phyloP scores from a whole-genome alignment of 768 basidiomycete species.

The Agaricus subrufescens region DNA sequence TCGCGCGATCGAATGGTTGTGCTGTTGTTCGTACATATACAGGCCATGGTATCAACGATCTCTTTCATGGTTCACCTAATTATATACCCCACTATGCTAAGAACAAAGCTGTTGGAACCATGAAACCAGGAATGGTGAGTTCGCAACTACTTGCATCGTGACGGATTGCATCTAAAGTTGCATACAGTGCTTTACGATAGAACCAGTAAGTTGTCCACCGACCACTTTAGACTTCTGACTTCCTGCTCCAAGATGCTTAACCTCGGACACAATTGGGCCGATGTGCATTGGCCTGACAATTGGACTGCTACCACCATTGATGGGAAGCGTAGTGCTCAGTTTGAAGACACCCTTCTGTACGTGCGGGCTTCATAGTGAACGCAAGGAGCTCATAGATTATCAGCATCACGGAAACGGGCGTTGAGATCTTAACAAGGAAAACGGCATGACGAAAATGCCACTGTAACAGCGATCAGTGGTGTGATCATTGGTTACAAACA shows the following conservation, averaged over 20 bases:
- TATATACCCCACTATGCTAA: slow-evolving; percentile 88
- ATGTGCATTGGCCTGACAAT: slow-evolving; percentile 87
- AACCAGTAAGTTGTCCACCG: slow-evolving; percentile 46
- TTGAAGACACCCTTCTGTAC: slow-evolving; percentile 94
- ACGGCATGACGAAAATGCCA: background rate
- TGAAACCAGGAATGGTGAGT: slow-evolving; percentile 91
- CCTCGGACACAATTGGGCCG: slow-evolving; percentile 70
- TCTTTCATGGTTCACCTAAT: slow-evolving; percentile 85
- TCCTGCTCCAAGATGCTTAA: slow-evolving; percentile 76
- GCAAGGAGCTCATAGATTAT: slow-evolving; percentile 4
- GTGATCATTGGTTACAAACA: background rate
- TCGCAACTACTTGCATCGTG: background rate
- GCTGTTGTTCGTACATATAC: slow-evolving; percentile 90
- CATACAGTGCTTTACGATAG: slow-evolving; percentile 63
- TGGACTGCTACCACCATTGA: slow-evolving; percentile 96
- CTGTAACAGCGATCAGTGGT: background rate
- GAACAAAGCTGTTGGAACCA: slow-evolving; percentile 87
- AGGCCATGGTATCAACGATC: slow-evolving; percentile 83
- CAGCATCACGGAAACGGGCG: slow-evolving; percentile 89
- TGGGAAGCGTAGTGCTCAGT: slow-evolving; percentile 90
- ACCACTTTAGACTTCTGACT: slow-evolving; percentile 6
- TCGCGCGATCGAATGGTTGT: slow-evolving; percentile 80
- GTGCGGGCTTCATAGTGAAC: slow-evolving; percentile 26
- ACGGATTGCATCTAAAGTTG: slow-evolving; percentile 5
- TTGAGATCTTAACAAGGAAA: slow-evolving; percentile 69